These are phyloP conservation scores for Trichoderma koningii DNA, from an alignment of 2,329 filamentous ascomycete genomes.

Conservation along the genomic window DNA sequence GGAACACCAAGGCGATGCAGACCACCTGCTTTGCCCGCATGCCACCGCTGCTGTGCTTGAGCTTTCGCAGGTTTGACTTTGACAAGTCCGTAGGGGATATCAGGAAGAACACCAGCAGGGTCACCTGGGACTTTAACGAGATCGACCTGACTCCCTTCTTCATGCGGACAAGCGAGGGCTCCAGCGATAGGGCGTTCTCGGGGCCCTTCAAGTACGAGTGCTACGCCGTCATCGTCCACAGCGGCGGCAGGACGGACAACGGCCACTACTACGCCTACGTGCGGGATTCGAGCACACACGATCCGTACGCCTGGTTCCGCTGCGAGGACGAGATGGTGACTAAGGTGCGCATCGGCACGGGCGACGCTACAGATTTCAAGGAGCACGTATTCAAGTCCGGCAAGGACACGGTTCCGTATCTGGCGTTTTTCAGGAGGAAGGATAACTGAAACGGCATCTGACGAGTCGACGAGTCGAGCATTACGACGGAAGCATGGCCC, in stretches of 20 bases:
- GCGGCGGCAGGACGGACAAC: constrained; percentile 64
- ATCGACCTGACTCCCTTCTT: constrained; percentile 57
- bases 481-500: background rate
- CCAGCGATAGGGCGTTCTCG: constrained; percentile 46
- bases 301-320: constrained; percentile 50
- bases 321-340: constrained; percentile 51
- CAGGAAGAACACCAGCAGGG: constrained; percentile 69
- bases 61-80: constrained; percentile 64
- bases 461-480: background rate
- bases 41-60: constrained; percentile 76
- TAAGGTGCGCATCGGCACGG: constrained; percentile 47
- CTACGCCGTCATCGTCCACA: constrained; percentile 81
- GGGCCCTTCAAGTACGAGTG: constrained; percentile 76
- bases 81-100: constrained; percentile 39
- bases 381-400: constrained; percentile 45
- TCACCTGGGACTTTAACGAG: constrained; percentile 75
- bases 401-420: constrained; percentile 47
- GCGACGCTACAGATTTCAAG: constrained; percentile 40
- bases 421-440: constrained; percentile 51
- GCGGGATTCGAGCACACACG: constrained; percentile 54
- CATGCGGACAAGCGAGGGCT: constrained; percentile 42
- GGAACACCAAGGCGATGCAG: constrained; percentile 66
- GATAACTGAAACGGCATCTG: background rate
- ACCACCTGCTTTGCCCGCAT: constrained; percentile 74
- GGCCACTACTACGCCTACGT: constrained; percentile 82